Evolutionary conservation across 345 rosid species (phyloP), one percentile per base, ranked within the genome.

Genomic region (Hevea brasiliensis): DNA sequence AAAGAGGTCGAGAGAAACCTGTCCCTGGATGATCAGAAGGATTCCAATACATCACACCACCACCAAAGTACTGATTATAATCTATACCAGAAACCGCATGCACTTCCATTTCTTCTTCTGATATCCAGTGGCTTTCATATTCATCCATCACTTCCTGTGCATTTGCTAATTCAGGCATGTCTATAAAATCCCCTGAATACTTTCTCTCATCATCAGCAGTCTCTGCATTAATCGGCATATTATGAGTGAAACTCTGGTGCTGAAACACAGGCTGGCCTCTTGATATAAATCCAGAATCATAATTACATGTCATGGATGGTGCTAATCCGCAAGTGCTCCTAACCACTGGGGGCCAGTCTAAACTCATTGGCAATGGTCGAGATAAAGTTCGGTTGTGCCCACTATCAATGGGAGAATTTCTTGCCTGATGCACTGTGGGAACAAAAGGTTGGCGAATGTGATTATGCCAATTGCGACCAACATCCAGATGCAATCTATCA

Each of bases 21-120:
- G 91, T 77, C 68, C 92, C 97, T 24, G 87, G 87, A 80, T 84
- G 85, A 78, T 94, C 98, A 54, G 97, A 90, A 82, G 97, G 88
- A 84, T 94, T 83, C 98, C 98, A 94, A 76, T 94, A 94, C 98
- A 94, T 94, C 61, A 90, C 92, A 82, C 98, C 97, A 29, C 97
- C 98, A 78, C 98, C 98, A 74, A 94, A 94, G 72, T 89, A 87
- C 64, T 94, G 93, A 82, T 86, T 94, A 81, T 92, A 94, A 84
- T 94, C 98, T 74, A 87, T 83, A 67, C 93, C 97, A 71, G 98
- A 81, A 75, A 94, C 88, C 24, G 86, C 83, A 74, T 85, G 97
- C 76, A 90, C 84, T 86, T 94, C 98, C 73, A 85, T 68, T 74
- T 94, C 98, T 83, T 94, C 98, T 78, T 94, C 98, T 53, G 95